Evolutionary conservation across 495 filamentous ascomycete species (phyloP), one percentile per base, ranked within the genome.

Genomic region (Neurospora tetraspora): DNA sequence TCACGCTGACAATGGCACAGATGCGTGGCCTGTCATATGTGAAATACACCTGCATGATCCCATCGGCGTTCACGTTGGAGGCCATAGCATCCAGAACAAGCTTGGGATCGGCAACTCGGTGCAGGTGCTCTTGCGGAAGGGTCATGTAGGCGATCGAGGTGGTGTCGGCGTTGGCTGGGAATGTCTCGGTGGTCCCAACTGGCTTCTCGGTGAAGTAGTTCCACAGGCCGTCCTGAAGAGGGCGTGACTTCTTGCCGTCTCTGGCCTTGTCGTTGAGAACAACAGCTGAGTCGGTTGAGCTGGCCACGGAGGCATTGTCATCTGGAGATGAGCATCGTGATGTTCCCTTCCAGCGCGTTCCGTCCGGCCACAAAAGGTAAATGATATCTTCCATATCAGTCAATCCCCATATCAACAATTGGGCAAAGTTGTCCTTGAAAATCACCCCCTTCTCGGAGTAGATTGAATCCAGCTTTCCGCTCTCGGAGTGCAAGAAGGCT

Each of bases 91-190:
- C 47, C 23, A 59, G 20, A 23, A 59, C 47, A 0, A 59, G 47
- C 47, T 14, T 59, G 16, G 74, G 69, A 59, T 78, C 73, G 5
- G 75, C 75, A 4, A 75, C 31, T 6, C 36, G 9, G 2, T 31
- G 7, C 0, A 73, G 71, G 23, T 76, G 69, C 12, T 59, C 34
- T 34, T 40, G 3, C 2, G 74, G 72, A n/a, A 78, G 11, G 23
- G 74, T 76, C n/a, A 76, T 36, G 47, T 78, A 78, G n/a, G 77
- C 77, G 23, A 70, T 73, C 1, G 74, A 76, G 23, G 77, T 78
- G 9, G 77, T 78, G 36, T 78, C 76, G 16, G 69, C 71, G 45
- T 78, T 74, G 4, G 61, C 43, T 27, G 77, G 76, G 53, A 73
- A 75, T 4, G 73, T 42, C 47, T 61, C 69, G 1, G 75, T 70